phyloP scores from a whole-genome alignment of 2,329 filamentous ascomycete genomes.

The Penicillium fuscoglaucum region DNA sequence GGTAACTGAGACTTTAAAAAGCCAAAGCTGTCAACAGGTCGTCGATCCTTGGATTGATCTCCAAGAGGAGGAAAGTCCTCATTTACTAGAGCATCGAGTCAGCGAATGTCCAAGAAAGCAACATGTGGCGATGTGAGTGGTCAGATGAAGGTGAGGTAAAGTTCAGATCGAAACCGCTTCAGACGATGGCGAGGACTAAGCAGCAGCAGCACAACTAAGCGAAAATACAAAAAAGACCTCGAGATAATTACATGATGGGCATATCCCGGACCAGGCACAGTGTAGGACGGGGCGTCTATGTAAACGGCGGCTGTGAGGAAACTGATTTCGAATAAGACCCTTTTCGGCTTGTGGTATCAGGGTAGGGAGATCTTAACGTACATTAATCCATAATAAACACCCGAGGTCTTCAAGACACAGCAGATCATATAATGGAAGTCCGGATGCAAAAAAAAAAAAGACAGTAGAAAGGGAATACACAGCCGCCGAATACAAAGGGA shows the following conservation, averaged over 20 bases:
- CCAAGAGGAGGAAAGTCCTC: conserved; percentile 51
- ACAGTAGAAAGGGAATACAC: conserved; percentile 27
- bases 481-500: conserved; percentile 33
- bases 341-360: conserved; percentile 42
- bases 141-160: conserved; percentile 7
- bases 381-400: conserved; percentile 45
- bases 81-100: conserved; percentile 40
- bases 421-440: conserved; percentile 36
- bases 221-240: conserved; percentile 31
- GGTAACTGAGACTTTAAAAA: conserved; percentile 39
- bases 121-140: conserved; percentile 10
- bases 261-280: conserved; percentile 30
- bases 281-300: conserved; percentile 40
- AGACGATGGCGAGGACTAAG: neutral
- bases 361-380: conserved; percentile 53
- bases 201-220: conserved; percentile 13
- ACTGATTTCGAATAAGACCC: conserved; percentile 48
- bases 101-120: conserved; percentile 27
- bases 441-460: conserved; percentile 38
- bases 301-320: conserved; percentile 47
- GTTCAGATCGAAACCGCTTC: neutral
- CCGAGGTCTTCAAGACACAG: conserved; percentile 37
- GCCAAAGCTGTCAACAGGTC: conserved; percentile 38
- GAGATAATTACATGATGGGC: conserved; percentile 40
- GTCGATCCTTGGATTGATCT: conserved; percentile 38